Evolutionary conservation across 306 rosid species (phyloP).

Genomic region (Dryas drummondii): DNA sequence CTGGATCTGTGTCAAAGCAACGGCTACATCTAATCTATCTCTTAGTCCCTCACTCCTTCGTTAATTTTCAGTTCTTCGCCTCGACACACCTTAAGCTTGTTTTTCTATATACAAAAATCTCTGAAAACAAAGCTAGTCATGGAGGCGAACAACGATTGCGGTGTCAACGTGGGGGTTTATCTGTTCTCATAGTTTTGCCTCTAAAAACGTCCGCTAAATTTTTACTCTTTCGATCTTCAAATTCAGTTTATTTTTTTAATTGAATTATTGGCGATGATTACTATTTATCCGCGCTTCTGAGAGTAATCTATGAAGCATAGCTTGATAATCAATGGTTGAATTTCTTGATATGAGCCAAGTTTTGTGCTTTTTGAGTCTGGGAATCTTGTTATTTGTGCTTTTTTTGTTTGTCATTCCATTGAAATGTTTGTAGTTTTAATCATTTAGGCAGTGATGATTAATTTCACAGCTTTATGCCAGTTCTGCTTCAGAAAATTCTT

Average conservation of each 20-base stretch:
- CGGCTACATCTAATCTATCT: slow-evolving; percentile 32
- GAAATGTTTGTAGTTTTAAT: background rate
- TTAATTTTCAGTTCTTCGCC: slow-evolving; percentile 31
- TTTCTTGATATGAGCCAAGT: slow-evolving; percentile 79
- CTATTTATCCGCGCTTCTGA: slow-evolving; percentile 66
- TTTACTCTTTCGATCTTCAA: too few relatives aligned
- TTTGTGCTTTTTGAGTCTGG: background rate
- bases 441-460: slow-evolving; percentile 55
- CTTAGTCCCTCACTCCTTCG: too few relatives aligned
- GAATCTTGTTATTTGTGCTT: background rate
- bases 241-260: background rate
- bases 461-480: slow-evolving; percentile 81
- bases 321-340: slow-evolving; percentile 50
- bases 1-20: slow-evolving; percentile 56
- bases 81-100: slow-evolving; percentile 73
- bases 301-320: slow-evolving; percentile 51
- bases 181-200: slow-evolving; percentile 40
- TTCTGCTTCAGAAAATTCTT: slow-evolving; percentile 88
- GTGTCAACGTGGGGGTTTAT: slow-evolving; percentile 48
- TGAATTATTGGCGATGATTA: slow-evolving; percentile 42
- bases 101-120: slow-evolving; percentile 30
- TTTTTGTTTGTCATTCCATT: background rate
- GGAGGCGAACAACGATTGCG: slow-evolving; percentile 52
- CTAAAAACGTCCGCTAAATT: slow-evolving; percentile 43
- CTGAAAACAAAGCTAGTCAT: slow-evolving; percentile 59